Evolutionary conservation across 495 filamentous ascomycete species (phyloP).

Genomic region (Bathelium albidoporum): DNA sequence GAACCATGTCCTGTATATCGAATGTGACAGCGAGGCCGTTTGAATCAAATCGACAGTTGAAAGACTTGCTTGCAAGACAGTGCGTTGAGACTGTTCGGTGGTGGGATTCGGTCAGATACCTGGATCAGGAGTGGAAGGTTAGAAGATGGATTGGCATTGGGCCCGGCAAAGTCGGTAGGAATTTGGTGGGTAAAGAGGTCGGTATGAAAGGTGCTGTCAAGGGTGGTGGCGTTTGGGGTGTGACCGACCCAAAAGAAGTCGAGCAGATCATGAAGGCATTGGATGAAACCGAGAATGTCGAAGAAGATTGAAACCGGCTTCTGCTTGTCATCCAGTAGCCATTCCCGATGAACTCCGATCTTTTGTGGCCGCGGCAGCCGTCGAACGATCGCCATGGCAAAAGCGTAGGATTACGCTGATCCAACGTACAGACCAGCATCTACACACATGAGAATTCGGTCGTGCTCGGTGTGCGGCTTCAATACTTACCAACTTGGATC

Average conservation of each 20-base stretch:
- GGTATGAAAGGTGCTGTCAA: conserved; percentile 74
- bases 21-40: conserved; percentile 82
- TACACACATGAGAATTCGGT: neutral
- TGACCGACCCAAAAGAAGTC: conserved; percentile 71
- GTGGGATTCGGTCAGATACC: conserved; percentile 84
- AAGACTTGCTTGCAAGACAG: conserved; percentile 62
- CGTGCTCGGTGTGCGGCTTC: neutral
- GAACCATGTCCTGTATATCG: conserved; percentile 63
- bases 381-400: neutral
- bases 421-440: conserved; percentile 7
- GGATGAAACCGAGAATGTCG: conserved; percentile 58
- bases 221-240: conserved; percentile 89
- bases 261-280: conserved; percentile 63
- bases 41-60: conserved; percentile 56
- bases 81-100: conserved; percentile 84
- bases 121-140: conserved; percentile 78
- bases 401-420: neutral
- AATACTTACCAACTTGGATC: conserved; percentile 27
- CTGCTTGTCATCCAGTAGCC: too few relatives aligned
- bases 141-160: conserved; percentile 87
- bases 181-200: conserved; percentile 91
- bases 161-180: conserved; percentile 87
- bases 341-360: too few relatives aligned
- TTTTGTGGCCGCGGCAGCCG: neutral
- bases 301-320: conserved; percentile 31